Percentiles rank a stretch among this genome's conserved stretches.
Evolutionary conservation across 2,329 filamentous ascomycete genomes (phyloP).

Genomic region (Chaetomiaceae sp.): DNA sequence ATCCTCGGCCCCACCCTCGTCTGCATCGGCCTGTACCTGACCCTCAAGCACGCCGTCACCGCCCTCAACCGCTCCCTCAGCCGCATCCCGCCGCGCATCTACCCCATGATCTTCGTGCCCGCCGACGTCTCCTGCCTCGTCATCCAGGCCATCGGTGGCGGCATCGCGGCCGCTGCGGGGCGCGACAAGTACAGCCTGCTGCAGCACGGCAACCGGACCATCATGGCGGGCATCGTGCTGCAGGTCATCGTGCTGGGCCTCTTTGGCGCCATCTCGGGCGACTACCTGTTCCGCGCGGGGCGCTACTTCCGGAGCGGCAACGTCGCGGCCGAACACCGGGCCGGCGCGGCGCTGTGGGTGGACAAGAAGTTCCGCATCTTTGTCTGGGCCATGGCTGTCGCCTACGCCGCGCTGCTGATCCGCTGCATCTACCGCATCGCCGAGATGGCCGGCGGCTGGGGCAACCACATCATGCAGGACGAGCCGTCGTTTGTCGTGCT

Average conservation of each 20-base stretch:
- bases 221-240: conserved; percentile 51
- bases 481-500: conserved; percentile 52
- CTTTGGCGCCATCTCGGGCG: conserved; percentile 42
- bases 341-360: conserved; percentile 37
- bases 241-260: conserved; percentile 47
- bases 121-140: conserved; percentile 55
- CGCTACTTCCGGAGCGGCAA: conserved; percentile 33
- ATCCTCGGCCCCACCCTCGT: conserved; percentile 55
- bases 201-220: conserved; percentile 44
- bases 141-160: conserved; percentile 55
- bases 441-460: conserved; percentile 63
- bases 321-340: conserved; percentile 22
- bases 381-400: conserved; percentile 37
- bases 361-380: conserved; percentile 41
- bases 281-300: conserved; percentile 42
- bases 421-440: conserved; percentile 55
- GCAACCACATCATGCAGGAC: conserved; percentile 59
- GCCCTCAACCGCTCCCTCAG: conserved; percentile 45
- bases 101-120: conserved; percentile 53
- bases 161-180: conserved; percentile 47
- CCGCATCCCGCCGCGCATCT: conserved; percentile 45
- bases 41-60: conserved; percentile 53
- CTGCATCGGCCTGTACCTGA: conserved; percentile 60
- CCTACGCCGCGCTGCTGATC: conserved; percentile 42
- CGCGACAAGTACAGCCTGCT: conserved; percentile 36